phyloP scores from a whole-genome alignment of 306 rosid species.

The Phaseolus lunatus region DNA sequence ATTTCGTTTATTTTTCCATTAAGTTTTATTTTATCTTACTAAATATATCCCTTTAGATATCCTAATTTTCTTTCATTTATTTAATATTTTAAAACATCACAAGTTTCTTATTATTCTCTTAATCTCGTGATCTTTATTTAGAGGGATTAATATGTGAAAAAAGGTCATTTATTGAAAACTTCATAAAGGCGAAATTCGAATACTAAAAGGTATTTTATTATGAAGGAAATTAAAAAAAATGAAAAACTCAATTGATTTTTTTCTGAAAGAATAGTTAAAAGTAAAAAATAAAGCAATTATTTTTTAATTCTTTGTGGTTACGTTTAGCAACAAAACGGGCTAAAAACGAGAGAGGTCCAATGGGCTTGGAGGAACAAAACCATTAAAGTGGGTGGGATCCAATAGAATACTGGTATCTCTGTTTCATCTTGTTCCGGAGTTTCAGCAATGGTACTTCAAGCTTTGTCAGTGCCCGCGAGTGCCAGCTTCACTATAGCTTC shows the following conservation, averaged over 20 bases:
- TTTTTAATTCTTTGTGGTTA: not conserved
- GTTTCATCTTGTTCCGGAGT: not conserved
- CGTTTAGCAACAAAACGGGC: not conserved
- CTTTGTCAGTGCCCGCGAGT: conserved; percentile 60
- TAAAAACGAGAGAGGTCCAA: not conserved
- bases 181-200: no score
- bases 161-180: not conserved
- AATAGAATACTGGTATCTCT: not conserved
- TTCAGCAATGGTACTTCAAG: conserved; percentile 55
- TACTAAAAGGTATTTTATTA: not conserved
- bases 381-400: not conserved
- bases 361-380: conserved; percentile 29
- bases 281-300: not conserved
- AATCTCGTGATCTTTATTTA: no score
- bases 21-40: not conserved
- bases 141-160: not conserved
- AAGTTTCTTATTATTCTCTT: no score
- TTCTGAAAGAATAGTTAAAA: not conserved
- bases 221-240: not conserved
- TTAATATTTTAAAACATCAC: not conserved
- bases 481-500: conserved; percentile 69
- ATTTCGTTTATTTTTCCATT: not conserved
- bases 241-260: not conserved
- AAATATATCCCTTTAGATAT: not conserved
- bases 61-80: not conserved